phyloP scores from a whole-genome alignment of 805 yeast species.

The Zygoascus ofunaensis region DNA sequence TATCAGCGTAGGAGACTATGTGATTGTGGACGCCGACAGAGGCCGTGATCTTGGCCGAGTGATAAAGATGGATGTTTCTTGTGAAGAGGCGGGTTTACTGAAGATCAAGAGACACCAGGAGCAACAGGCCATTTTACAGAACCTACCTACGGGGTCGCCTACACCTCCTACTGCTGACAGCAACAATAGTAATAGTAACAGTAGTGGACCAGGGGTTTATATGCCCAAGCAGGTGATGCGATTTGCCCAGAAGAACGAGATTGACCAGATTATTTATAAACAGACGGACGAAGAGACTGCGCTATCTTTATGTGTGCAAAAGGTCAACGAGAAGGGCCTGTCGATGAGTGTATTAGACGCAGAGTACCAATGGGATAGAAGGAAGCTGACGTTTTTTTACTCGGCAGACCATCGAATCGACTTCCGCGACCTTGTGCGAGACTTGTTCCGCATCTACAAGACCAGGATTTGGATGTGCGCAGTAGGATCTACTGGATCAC shows the following conservation, averaged over 20 bases:
- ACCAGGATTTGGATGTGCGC: conserved; percentile 88
- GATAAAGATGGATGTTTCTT: conserved; percentile 45
- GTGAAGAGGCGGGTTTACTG: conserved; percentile 59
- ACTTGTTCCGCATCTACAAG: conserved; percentile 63
- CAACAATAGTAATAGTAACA: conserved; percentile 1
- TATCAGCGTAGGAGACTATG: conserved; percentile 52
- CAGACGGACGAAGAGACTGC: conserved; percentile 64
- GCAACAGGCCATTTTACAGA: conserved; percentile 54
- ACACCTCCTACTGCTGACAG: not conserved
- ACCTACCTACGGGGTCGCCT: conserved; percentile 22
- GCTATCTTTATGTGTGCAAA: conserved; percentile 51
- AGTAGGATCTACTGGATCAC: conserved; percentile 24
- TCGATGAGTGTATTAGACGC: conserved; percentile 63
- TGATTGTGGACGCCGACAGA: conserved; percentile 76
- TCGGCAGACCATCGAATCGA: conserved; percentile 58
- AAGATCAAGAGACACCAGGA: conserved; percentile 60
- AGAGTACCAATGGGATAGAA: conserved; percentile 78
- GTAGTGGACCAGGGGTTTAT: conserved; percentile 40
- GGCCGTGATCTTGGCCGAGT: conserved; percentile 71
- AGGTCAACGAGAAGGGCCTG: conserved; percentile 39
- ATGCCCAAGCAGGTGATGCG: conserved; percentile 61
- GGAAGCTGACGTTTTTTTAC: conserved; percentile 71
- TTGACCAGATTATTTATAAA: conserved; percentile 49
- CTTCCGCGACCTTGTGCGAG: conserved; percentile 68
- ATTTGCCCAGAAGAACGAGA: conserved; percentile 53